These are phyloP conservation scores for Phytophthora brassicae DNA, from an alignment of 352 stramenopile species.

Conservation along the genomic window DNA sequence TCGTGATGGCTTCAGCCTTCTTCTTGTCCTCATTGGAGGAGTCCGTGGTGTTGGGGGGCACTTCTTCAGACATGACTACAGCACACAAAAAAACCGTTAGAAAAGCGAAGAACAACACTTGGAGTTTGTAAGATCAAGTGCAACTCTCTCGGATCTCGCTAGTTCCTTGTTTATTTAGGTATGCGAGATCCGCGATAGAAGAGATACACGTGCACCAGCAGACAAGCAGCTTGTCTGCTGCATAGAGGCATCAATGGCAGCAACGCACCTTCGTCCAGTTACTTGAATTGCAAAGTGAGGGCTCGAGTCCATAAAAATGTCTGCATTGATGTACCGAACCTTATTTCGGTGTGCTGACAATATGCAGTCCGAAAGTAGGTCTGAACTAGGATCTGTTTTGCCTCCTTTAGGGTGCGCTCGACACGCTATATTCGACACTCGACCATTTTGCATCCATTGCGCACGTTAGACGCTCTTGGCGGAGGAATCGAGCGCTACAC, in stretches of 20 bases:
- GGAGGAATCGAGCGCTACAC: slow-evolving; percentile 12
- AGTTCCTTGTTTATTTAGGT: background rate
- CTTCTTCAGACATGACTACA: slow-evolving; percentile 64
- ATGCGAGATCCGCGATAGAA: background rate
- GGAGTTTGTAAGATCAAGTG: slow-evolving; percentile 11
- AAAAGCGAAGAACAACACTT: slow-evolving; percentile 6
- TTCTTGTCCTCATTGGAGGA: slow-evolving; percentile 74
- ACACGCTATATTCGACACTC: slow-evolving; percentile 25
- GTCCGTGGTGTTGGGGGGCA: slow-evolving; percentile 35
- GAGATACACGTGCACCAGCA: background rate
- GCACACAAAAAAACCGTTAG: background rate
- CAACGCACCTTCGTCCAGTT: slow-evolving; percentile 19
- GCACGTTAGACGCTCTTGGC: background rate
- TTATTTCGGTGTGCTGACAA: no score
- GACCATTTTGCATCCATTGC: slow-evolving; percentile 11
- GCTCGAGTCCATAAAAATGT: slow-evolving; percentile 12
- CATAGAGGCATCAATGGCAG: background rate
- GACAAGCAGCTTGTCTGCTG: background rate
- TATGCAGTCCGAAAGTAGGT: background rate
- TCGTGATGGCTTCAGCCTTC: slow-evolving; percentile 87
- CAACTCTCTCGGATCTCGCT: slow-evolving; percentile 17
- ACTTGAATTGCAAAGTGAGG: slow-evolving; percentile 29
- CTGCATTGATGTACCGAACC: no score
- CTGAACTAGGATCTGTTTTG: background rate
- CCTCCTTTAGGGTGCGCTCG: slow-evolving; percentile 1